Base-by-base conservation (phyloP, 2,329 filamentous ascomycete species). In the Sporothrix sp. region DNA sequence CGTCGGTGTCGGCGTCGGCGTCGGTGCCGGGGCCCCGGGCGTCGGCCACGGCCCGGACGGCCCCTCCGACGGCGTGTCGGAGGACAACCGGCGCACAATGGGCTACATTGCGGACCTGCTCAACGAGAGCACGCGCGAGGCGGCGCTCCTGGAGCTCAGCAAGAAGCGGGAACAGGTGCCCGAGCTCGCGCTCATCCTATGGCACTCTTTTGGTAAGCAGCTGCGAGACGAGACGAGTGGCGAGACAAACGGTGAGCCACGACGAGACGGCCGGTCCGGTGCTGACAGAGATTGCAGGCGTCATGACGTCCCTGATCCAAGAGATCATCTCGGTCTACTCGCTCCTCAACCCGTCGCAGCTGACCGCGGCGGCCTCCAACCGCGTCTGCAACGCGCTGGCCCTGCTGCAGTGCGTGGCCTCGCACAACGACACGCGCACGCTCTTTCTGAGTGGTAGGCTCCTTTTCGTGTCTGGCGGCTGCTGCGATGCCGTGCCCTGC, bases 271-370 rank as follows among this genome's bases (percentile, higher is more conserved):
- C 23, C 6, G 21, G 4, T 37, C 8, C 32, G 14, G 35, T 18
- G 35, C 18, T n/a, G 13, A n/a, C n/a, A n/a, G n/a, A n/a, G n/a
- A n/a, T n/a, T n/a, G 27, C 58, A 95, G 89, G 90, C 62, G 93
- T 98, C 63, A 98, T 98, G 93, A 96, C 93, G 40, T 95, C 89
- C 50, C 75, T 98, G 21, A 78, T 97, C 30, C 91, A 97, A 68
- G 93, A 98, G 71, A 98, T 98, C 65, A 98, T 98, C 64, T 96
- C 91, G 10, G 93, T 98, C 50, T 98, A 98, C 65, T 94, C 89
- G 25, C 79, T 98, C 4, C 79, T 98, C 60, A 98, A 95, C 66
- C 93, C 93, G 6, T 96, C 89, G 45, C 91, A 97, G 70, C 79
- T 98, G 61, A 98, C 93, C 7, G 93, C 93, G 3, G 90, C 93